Percentiles rank a stretch among this genome's conserved stretches.
These are phyloP conservation scores for Pleomassaria siparia DNA, from an alignment of 2,329 filamentous ascomycete genomes.

Conservation along the genomic window DNA sequence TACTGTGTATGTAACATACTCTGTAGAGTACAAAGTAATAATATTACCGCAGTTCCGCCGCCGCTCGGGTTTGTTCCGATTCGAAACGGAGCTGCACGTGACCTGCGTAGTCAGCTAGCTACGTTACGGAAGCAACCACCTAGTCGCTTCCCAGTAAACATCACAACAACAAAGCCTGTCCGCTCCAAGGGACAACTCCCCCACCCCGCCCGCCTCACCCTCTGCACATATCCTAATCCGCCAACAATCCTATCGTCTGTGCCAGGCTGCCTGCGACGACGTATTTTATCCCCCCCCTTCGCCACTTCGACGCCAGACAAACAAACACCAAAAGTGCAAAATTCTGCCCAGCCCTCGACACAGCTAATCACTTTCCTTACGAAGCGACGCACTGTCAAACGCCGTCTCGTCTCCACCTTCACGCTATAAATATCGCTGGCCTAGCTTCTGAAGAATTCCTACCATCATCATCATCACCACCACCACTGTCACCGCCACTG, in stretches of 20 bases:
- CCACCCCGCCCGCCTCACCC: slow-evolving; percentile 18
- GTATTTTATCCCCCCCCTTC: slow-evolving; percentile 9
- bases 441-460: too few relatives aligned
- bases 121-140: not conserved
- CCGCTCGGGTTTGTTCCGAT: not conserved
- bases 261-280: not conserved
- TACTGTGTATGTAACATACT: too few relatives aligned
- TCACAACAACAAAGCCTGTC: slow-evolving; percentile 2
- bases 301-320: slow-evolving; percentile 17
- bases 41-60: not conserved
- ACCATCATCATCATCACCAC: not conserved
- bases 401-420: not conserved
- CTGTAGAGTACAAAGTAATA: too few relatives aligned
- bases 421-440: not conserved
- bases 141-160: not conserved
- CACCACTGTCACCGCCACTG: slow-evolving; percentile 13
- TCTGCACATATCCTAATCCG: slow-evolving; percentile 22
- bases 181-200: slow-evolving; percentile 1
- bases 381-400: not conserved
- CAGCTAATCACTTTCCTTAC: not conserved
- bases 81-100: not conserved
- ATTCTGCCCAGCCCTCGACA: not conserved
- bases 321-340: slow-evolving; percentile 10
- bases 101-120: not conserved
- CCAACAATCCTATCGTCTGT: slow-evolving; percentile 12